Evolutionary conservation across 441 rosid genomes (phyloP).

Genomic region (Bocquillonia castaneifolia): DNA sequence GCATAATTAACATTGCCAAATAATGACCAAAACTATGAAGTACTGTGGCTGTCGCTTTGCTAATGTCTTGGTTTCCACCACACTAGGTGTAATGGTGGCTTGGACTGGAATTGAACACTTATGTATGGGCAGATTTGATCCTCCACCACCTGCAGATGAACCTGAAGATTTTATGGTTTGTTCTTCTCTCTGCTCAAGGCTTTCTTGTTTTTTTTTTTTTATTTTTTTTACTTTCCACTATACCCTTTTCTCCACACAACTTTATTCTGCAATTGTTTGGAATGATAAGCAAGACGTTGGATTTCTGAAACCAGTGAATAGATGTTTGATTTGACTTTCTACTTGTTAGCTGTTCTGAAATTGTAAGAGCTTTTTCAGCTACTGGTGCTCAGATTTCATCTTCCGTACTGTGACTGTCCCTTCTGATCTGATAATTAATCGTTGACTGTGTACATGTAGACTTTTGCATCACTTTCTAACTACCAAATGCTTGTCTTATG

Average conservation of each 20-base stretch:
- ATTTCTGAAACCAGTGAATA: neutral
- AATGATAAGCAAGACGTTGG: neutral
- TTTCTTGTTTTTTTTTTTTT: too few relatives aligned
- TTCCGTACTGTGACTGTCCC: too few relatives aligned
- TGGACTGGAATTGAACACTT: slow-evolving; percentile 98
- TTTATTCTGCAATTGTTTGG: neutral
- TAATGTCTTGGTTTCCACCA: slow-evolving; percentile 22
- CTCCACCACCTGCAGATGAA: slow-evolving; percentile 69
- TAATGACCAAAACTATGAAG: too few relatives aligned
- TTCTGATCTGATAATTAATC: too few relatives aligned
- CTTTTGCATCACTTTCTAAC: neutral
- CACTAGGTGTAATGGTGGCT: slow-evolving; percentile 87
- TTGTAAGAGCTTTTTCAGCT: neutral
- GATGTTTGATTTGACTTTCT: neutral
- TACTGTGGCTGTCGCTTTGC: neutral
- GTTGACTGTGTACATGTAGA: neutral
- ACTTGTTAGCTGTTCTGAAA: neutral
- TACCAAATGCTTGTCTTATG: slow-evolving; percentile 16
- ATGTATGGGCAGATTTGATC: slow-evolving; percentile 80
- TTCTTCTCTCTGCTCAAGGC: too few relatives aligned
- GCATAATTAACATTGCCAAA: too few relatives aligned
- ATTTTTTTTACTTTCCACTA: neutral
- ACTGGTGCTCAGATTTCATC: too few relatives aligned
- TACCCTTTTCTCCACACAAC: neutral
- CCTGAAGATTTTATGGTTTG: slow-evolving; percentile 71